Evolutionary conservation across 352 stramenopile genomes (phyloP).

Genomic region (Globisporangium parvum): DNA sequence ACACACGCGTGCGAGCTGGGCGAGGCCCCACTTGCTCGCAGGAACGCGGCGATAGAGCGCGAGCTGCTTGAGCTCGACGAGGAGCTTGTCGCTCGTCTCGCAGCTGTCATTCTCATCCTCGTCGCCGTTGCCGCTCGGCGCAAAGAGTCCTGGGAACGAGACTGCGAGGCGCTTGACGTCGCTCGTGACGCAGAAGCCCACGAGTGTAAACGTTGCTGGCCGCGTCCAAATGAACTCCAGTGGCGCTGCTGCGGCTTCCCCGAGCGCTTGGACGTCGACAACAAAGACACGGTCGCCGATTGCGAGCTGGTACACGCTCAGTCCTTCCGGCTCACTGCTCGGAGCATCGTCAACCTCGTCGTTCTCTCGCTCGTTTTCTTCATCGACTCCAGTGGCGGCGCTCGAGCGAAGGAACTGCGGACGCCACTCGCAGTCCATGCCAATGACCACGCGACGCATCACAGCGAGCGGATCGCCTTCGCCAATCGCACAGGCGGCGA

Average conservation of each 20-base stretch:
- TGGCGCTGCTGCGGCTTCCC: constrained; percentile 22
- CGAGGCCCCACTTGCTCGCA: constrained; percentile 46
- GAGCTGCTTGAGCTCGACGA: constrained; percentile 52
- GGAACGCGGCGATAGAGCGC: constrained; percentile 42
- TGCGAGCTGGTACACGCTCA: constrained; percentile 57
- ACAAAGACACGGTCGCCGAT: constrained; percentile 39
- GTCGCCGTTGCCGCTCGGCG: neutral
- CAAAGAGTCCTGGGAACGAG: constrained; percentile 35
- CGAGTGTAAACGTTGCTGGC: constrained; percentile 25
- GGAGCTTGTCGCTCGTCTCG: constrained; percentile 4
- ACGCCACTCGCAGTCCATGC: constrained; percentile 62
- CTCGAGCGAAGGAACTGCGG: constrained; percentile 34
- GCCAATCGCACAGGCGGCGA: neutral
- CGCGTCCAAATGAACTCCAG: constrained; percentile 34
- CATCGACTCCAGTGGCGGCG: constrained; percentile 3
- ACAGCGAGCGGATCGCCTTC: constrained; percentile 7
- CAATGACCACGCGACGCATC: constrained; percentile 26
- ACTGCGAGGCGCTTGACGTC: constrained; percentile 44
- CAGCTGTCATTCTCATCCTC: too few species aligned
- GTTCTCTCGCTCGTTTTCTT: constrained; percentile 2
- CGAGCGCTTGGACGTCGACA: constrained; percentile 53
- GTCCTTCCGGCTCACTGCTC: constrained; percentile 14
- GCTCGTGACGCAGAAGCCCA: constrained; percentile 50
- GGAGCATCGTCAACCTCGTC: constrained; percentile 5
- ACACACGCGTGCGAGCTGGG: constrained; percentile 32